Evolutionary conservation across 768 basidiomycete genomes (phyloP), one percentile per base, ranked within the genome.

Genomic region (Termitomyces heimii): DNA sequence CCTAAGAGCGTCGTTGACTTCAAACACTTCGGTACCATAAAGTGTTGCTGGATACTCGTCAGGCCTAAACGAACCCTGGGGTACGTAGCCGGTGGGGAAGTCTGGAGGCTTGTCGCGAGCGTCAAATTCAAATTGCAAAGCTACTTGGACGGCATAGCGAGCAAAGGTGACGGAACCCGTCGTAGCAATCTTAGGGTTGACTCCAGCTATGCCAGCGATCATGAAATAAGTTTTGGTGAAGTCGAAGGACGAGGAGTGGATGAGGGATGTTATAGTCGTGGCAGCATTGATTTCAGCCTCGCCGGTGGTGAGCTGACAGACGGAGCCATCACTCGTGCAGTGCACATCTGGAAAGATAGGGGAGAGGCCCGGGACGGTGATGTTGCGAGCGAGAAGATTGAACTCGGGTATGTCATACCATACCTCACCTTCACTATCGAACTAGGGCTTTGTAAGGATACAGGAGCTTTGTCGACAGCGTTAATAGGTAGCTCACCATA

Each of bases 251-350:
- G 59, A 0, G 7, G 59, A 60, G 2, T 56, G 49, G 8, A 60
- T 51, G 4, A 60, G 55, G 8, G 59, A 56, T n/a, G 59, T 56
- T 13, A 60, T 56, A 26, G 59, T 47, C 10, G 59, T 53, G 2
- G 59, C 59, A 28, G 59, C 59, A 14, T 60, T 60, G 24, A 60
- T 60, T 51, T 60, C 59, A 12, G 35, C 59, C 28, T 60, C 59
- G 6, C 59, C 59, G 24, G 55, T 56, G 9, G 55, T 60, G 14
- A 60, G 51, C 45, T 60, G 59, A 32, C 59, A 60, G n/a, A 60
- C 18, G 9, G 43, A 22, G 22, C 51, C 59, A 29, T 60, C 45
- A 14, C 29, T 22, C 8, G 59, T 60, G 10, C 59, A 60, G 6
- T 56, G 59, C 3, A 60, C 55, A 42, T 56, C 50, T 14, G 55